Evolutionary conservation across 495 filamentous ascomycete species (phyloP).

Genomic region (Copromyces sp.): DNA sequence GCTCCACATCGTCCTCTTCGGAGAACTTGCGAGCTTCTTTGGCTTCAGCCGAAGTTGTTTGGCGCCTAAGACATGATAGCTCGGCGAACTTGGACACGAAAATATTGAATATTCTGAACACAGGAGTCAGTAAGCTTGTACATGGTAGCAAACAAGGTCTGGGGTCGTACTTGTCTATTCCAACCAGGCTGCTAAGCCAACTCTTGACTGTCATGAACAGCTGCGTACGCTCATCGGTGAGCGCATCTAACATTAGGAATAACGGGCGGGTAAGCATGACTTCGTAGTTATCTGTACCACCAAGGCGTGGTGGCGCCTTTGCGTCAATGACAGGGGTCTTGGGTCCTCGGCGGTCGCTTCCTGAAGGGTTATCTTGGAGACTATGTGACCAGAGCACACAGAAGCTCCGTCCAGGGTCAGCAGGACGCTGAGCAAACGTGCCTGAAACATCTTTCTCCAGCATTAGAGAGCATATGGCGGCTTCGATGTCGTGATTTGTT

Average conservation of each 20-base stretch:
- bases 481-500: conserved; percentile 55
- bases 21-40: conserved; percentile 12
- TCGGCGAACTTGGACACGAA: conserved; percentile 46
- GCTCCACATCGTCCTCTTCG: conserved; percentile 56
- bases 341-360: conserved; percentile 34
- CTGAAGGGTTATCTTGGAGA: conserved; percentile 46
- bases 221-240: conserved; percentile 63
- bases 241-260: conserved; percentile 70
- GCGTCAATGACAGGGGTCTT: conserved; percentile 42
- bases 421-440: conserved; percentile 38
- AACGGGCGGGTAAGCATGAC: conserved; percentile 73
- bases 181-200: conserved; percentile 71
- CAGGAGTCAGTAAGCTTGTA: background rate
- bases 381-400: conserved; percentile 73
- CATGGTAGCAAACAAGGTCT: background rate
- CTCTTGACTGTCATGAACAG: conserved; percentile 62
- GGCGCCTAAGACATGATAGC: conserved; percentile 42
- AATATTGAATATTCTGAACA: conserved; percentile 36
- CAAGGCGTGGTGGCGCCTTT: conserved; percentile 35
- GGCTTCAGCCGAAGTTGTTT: conserved; percentile 1
- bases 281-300: conserved; percentile 45
- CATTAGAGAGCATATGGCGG: conserved; percentile 67
- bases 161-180: conserved; percentile 46
- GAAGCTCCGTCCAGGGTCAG: conserved; percentile 55
- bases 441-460: conserved; percentile 42